A percentile compares a stretch with the other conserved stretches of the same genome.
These are phyloP conservation scores for Diaporthe longicolla DNA, from an alignment of 2,329 filamentous ascomycete genomes.

Conservation along the genomic window DNA sequence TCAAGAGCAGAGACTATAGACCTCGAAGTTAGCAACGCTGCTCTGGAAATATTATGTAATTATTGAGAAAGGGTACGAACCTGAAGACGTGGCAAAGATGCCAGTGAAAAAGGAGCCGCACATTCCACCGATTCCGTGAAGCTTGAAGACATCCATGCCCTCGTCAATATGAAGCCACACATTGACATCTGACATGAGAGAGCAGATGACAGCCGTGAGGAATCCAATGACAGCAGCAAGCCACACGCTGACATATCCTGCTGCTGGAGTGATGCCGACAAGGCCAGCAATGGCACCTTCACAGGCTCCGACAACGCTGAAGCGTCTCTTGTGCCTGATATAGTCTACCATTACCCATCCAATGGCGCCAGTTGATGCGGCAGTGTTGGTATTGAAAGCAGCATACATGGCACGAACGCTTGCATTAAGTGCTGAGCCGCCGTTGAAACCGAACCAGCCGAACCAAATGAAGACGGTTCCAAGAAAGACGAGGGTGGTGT, in stretches of 20 bases:
- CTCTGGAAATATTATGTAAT: background rate
- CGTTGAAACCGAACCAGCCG: slow-evolving; percentile 70
- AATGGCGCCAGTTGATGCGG: slow-evolving; percentile 67
- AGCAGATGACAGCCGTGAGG: slow-evolving; percentile 63
- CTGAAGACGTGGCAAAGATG: slow-evolving; percentile 63
- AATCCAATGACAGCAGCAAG: slow-evolving; percentile 65
- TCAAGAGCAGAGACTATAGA: slow-evolving; percentile 64
- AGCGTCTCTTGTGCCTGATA: slow-evolving; percentile 59
- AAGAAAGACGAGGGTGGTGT: slow-evolving; percentile 73
- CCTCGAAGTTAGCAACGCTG: background rate
- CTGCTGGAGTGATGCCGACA: slow-evolving; percentile 71
- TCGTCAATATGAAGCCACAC: slow-evolving; percentile 69
- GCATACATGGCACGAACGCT: slow-evolving; percentile 67
- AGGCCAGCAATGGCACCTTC: slow-evolving; percentile 69
- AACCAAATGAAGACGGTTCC: slow-evolving; percentile 78
- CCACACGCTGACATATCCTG: slow-evolving; percentile 68
- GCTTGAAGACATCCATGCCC: slow-evolving; percentile 71
- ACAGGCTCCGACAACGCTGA: slow-evolving; percentile 66
- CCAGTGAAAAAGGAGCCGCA: slow-evolving; percentile 71
- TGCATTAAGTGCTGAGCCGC: slow-evolving; percentile 65
- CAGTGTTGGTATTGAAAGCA: slow-evolving; percentile 71
- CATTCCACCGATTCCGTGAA: slow-evolving; percentile 72
- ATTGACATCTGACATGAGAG: slow-evolving; percentile 63
- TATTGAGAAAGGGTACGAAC: slow-evolving; percentile 41
- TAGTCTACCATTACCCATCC: slow-evolving; percentile 69